Evolutionary conservation across 2,329 filamentous ascomycete species (phyloP), one percentile per base, ranked within the genome.

Genomic region (Phaeophleospora eucalypticola): DNA sequence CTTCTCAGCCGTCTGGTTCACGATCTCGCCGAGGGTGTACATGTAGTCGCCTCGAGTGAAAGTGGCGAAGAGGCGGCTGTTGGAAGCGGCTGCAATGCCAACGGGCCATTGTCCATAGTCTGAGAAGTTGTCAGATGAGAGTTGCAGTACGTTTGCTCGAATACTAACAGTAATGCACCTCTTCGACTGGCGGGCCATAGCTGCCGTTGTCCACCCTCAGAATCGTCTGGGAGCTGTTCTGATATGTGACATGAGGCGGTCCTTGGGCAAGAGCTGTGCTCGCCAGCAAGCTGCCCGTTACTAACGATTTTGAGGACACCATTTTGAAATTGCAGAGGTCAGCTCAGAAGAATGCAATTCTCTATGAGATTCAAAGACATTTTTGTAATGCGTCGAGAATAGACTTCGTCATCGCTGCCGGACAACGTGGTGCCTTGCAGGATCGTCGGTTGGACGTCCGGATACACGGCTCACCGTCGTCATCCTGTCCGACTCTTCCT

Each of bases 1-100:
- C 12, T 50, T 53, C 59, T 77, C 74, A 3, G 71, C 69, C 1
- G 72, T 76, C 48, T 69, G 60, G 56, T 76, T 76, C 17, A 70
- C 60, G 9, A 73, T 66, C 38, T 73, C 72, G 4, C 72, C 73
- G 2, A 77, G 64, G 1, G 72, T 77, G 55, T 73, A 77, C 7
- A 60, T 53, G 51, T 75, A 73, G 19, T 60, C 58, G 10, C 72
- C 73, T 6, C 73, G 68, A 2, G 72, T 75, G 55, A 74, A 75
- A 36, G 65, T 71, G 14, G 68, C 64, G 50, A 75, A 74, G 32
- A 73, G 60, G 8, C 71, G 62, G n/a, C 70, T 69, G 19, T 61
- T 63, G 12, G 64, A 69, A 1, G 70, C 71, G 2, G 71, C 65
- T 14, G 71, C 69, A 6, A 75, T 65, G 4, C 71, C 71, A 17